Base-by-base conservation (phyloP, 2,329 filamentous ascomycete species). In the Fusarium sp. region DNA sequence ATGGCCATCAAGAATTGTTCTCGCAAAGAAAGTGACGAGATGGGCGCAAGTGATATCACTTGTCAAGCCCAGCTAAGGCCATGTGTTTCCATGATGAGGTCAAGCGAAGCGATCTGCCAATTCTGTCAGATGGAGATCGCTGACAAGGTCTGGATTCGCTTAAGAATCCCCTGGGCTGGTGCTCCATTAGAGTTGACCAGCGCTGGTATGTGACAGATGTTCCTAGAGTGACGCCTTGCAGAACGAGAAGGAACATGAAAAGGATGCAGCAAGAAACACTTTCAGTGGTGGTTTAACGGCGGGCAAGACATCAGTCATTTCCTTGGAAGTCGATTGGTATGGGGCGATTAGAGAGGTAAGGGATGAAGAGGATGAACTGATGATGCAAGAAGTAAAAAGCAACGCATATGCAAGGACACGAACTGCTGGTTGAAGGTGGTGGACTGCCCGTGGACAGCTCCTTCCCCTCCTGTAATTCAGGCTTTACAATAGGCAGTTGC, bases 381-480 rank as follows among this genome's bases (percentile, higher is more conserved):
- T 65, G 49, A 71, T 61, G 60, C 40, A 52, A 58, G 60, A 56
- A 60, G 57, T 30, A 53, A 67, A 70, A 69, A 70, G 55, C 62
- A 66, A 66, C 32, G 12, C 24, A 18, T 13, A 57, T 25, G 48
- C 32, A 52, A 52, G 48, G 48, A 41, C 18, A 37, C 32, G 20
- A 29, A 37, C 53, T 27, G 32, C 34, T 27, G 24, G 30, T 32
- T 40, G 34, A 27, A 59, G 54, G 18, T 40, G 34, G 34, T 37
- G 34, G 16, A 37, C 34, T 27, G 25, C 3, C 25, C 1, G 32
- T n/a, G 18, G 5, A n/a, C 34, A 4, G 34, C 34, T 37, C 34
- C 34, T n/a, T n/a, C 34, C 32, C 29, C 34, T 24, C n/a, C 18
- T 16, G 22, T 25, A 34, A 18, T 52, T 11, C 9, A 25, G 32